These are phyloP conservation scores for Pterocarpus macrocarpus DNA, from an alignment of 306 rosid genomes.

Conservation along the genomic window DNA sequence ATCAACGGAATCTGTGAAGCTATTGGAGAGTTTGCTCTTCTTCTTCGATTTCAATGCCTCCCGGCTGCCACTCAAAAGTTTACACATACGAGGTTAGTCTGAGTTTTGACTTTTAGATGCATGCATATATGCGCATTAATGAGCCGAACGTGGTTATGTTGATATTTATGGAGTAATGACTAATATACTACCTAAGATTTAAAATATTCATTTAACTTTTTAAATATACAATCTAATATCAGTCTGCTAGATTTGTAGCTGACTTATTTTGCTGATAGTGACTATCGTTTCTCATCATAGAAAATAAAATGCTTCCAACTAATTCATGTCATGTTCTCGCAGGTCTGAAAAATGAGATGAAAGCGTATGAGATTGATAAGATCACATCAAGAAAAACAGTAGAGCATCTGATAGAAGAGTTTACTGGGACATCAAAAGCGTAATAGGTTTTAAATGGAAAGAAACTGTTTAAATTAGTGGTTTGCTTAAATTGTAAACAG, in stretches of 20 bases:
- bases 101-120: conserved; percentile 7
- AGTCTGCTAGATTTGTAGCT: background rate
- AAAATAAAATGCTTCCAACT: background rate
- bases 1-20: conserved; percentile 73
- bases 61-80: conserved; percentile 67
- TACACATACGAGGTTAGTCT: conserved; percentile 64
- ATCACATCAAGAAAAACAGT: conserved; percentile 76
- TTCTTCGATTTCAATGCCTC: conserved; percentile 79
- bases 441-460: background rate
- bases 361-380: conserved; percentile 77
- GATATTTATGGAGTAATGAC: background rate
- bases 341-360: conserved; percentile 72
- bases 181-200: background rate
- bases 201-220: background rate
- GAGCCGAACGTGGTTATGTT: background rate
- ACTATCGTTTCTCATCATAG: background rate
- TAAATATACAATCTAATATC: background rate
- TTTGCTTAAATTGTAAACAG: no score
- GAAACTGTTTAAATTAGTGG: no score
- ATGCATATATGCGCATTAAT: background rate
- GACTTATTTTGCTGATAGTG: background rate
- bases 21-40: conserved; percentile 66
- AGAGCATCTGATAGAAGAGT: conserved; percentile 70
- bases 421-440: conserved; percentile 60
- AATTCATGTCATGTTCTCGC: conserved; percentile 37